A percentile compares a stretch with the other conserved stretches of the same genome.
These are phyloP conservation scores for Withania somnifera DNA, from an alignment of 305 asterid genomes.

Conservation along the genomic window DNA sequence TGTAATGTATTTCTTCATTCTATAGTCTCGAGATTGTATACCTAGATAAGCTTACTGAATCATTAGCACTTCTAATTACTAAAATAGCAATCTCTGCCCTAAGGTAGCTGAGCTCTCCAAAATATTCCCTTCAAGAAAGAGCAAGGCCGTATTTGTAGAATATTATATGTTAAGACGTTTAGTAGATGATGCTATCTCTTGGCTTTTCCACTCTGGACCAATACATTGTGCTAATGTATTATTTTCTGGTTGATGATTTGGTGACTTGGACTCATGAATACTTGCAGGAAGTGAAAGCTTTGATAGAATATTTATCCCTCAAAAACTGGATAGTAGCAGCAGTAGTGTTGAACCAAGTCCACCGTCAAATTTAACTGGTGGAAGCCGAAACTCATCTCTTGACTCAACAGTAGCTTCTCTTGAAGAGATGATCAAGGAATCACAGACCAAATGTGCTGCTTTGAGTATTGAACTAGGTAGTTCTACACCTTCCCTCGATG, in stretches of 20 bases:
- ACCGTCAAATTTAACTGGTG: slow-evolving; percentile 15
- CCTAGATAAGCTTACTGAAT: neutral
- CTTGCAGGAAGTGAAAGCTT: slow-evolving; percentile 65
- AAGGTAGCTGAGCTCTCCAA: neutral
- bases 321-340: slow-evolving; percentile 33
- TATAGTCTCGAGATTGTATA: neutral
- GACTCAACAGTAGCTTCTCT: slow-evolving; percentile 69
- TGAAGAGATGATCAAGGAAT: slow-evolving; percentile 52
- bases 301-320: slow-evolving; percentile 61
- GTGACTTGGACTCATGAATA: neutral
- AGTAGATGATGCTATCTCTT: neutral
- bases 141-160: neutral
- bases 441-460: slow-evolving; percentile 57
- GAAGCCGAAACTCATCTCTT: slow-evolving; percentile 19
- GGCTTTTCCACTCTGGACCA: neutral
- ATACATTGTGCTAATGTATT: neutral
- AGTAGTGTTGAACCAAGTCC: slow-evolving; percentile 23
- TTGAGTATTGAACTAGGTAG: slow-evolving; percentile 39
- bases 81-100: neutral
- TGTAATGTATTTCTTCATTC: neutral
- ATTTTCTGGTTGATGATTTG: neutral
- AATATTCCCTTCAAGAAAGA: neutral
- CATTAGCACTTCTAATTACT: neutral
- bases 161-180: neutral
- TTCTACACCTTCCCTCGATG: slow-evolving; percentile 38